These are phyloP conservation scores for Barbarea vulgaris DNA, from an alignment of 345 rosid genomes.

Conservation along the genomic window DNA sequence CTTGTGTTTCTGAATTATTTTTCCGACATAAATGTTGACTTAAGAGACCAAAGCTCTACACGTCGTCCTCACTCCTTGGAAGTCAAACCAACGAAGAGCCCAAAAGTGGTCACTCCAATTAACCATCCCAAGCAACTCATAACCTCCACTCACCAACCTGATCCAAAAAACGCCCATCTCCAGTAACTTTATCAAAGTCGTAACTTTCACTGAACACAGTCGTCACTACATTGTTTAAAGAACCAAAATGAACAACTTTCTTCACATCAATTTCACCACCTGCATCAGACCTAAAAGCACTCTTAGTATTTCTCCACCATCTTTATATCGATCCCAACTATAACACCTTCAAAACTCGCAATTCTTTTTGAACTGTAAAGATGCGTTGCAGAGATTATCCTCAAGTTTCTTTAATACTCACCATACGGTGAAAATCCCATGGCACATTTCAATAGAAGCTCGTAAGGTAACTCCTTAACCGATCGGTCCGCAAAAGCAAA, in stretches of 20 bases:
- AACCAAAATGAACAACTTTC: slow-evolving; percentile 64
- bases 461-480: slow-evolving; percentile 82
- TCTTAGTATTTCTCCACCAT: slow-evolving; percentile 53
- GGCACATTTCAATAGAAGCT: slow-evolving; percentile 75
- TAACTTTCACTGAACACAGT: slow-evolving; percentile 71
- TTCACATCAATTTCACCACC: slow-evolving; percentile 51
- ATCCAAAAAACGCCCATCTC: slow-evolving; percentile 48
- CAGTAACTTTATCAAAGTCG: slow-evolving; percentile 38
- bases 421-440: slow-evolving; percentile 88
- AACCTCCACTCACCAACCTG: slow-evolving; percentile 70
- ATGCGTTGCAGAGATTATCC: slow-evolving; percentile 76
- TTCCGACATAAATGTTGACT: slow-evolving; percentile 63
- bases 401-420: slow-evolving; percentile 80
- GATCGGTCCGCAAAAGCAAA: slow-evolving; percentile 87
- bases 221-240: slow-evolving; percentile 73
- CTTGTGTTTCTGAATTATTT: slow-evolving; percentile 63
- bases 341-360: slow-evolving; percentile 45
- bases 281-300: slow-evolving; percentile 20
- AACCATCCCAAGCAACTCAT: slow-evolving; percentile 65
- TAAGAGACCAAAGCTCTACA: slow-evolving; percentile 52
- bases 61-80: slow-evolving; percentile 76
- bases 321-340: slow-evolving; percentile 49
- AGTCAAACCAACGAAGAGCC: slow-evolving; percentile 59
- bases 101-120: slow-evolving; percentile 92
- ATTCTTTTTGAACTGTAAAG: slow-evolving; percentile 73